Percentiles rank a stretch among this genome's conserved stretches.
These are phyloP conservation scores for Septoria petroselini DNA, from an alignment of 2,329 filamentous ascomycete species.

Conservation along the genomic window DNA sequence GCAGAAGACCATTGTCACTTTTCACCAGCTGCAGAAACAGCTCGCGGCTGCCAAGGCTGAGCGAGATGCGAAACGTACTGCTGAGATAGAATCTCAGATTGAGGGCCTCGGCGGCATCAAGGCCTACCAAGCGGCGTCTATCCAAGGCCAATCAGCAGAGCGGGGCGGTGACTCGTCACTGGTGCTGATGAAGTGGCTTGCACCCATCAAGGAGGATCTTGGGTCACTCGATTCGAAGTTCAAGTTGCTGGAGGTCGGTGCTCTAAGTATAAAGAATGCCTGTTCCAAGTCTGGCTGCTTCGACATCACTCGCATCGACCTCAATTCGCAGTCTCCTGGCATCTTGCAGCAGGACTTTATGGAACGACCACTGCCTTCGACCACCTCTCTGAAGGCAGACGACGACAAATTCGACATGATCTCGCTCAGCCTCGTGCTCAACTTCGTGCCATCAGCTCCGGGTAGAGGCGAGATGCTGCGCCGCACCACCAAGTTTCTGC, in stretches of 20 bases:
- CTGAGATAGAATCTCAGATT: constrained; percentile 50
- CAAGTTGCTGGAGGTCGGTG: constrained; percentile 82
- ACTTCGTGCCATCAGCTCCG: constrained; percentile 79
- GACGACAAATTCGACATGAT: constrained; percentile 74
- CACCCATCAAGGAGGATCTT: constrained; percentile 6
- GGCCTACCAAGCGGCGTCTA: constrained; percentile 61
- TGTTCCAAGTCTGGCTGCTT: constrained; percentile 72
- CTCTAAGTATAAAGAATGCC: constrained; percentile 78
- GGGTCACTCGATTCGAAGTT: constrained; percentile 39
- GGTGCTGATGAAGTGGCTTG: constrained; percentile 58
- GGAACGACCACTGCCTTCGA: constrained; percentile 69
- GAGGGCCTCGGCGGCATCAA: constrained; percentile 57
- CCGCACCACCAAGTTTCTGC: constrained; percentile 69
- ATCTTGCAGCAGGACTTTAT: constrained; percentile 94
- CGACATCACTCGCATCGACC: constrained; percentile 77
- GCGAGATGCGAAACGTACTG: constrained; percentile 42
- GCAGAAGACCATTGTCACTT: constrained; percentile 56
- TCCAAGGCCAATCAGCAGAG: constrained; percentile 57
- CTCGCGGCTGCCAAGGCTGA: constrained; percentile 51
- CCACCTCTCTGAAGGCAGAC: neutral
- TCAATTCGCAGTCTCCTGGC: constrained; percentile 77
- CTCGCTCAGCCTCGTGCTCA: constrained; percentile 86
- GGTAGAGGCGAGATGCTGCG: constrained; percentile 81
- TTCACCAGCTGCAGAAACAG: constrained; percentile 59
- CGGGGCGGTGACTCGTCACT: constrained; percentile 63